A percentile compares a stretch with the other conserved stretches of the same genome.
These are phyloP conservation scores for Cinnamomum micranthum DNA, from an alignment of 164 flowering plant species.

Conservation along the genomic window DNA sequence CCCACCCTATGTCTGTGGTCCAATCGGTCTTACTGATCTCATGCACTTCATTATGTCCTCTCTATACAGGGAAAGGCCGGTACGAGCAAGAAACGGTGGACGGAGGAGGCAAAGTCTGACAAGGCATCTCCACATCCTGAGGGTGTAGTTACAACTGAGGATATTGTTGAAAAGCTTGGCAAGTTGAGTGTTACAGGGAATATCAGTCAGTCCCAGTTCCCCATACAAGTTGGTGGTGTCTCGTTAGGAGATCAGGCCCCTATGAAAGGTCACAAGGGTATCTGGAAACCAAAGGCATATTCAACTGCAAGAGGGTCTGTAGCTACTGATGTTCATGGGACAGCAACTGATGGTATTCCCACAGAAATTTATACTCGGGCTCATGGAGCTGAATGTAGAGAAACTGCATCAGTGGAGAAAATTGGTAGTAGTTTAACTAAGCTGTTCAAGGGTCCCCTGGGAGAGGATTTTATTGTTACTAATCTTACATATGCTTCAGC, in stretches of 20 bases:
- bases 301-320: conserved; percentile 48
- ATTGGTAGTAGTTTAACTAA: conserved; percentile 32
- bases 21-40: neutral
- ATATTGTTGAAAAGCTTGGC: conserved; percentile 24
- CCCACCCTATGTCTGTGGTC: neutral
- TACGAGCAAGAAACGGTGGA: conserved; percentile 32
- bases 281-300: conserved; percentile 53
- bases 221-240: conserved; percentile 28
- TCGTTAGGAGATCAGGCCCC: conserved; percentile 18
- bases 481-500: conserved; percentile 54
- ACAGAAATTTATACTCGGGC: conserved; percentile 9
- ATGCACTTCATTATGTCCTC: neutral
- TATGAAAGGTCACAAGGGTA: conserved; percentile 22
- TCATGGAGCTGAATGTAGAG: conserved; percentile 10
- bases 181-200: conserved; percentile 29
- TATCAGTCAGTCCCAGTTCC: conserved; percentile 23
- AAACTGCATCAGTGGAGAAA: conserved; percentile 19
- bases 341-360: conserved; percentile 7
- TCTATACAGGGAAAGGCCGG: conserved; percentile 36
- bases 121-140: conserved; percentile 15
- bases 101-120: conserved; percentile 29
- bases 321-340: conserved; percentile 20
- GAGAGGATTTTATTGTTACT: conserved; percentile 62
- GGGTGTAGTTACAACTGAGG: conserved; percentile 22
- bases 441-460: conserved; percentile 38